Conservation (phyloP, 1,284 basidiomycete species). For the Omphalotus olearius region DNA sequence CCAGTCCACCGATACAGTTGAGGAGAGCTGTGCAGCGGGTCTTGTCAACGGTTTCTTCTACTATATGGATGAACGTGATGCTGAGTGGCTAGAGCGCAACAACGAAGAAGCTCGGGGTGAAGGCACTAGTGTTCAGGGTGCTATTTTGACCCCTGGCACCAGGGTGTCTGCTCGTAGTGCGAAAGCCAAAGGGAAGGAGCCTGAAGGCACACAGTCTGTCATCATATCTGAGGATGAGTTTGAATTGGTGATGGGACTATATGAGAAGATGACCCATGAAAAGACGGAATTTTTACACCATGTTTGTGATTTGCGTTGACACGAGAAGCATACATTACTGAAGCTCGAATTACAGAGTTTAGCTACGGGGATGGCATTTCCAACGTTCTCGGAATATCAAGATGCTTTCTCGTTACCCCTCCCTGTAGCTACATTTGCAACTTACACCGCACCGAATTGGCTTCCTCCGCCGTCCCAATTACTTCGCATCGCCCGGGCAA, state of each 20-base stretch:
- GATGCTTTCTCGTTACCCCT: slow-evolving; percentile 60
- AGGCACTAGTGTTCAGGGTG: slow-evolving; percentile 72
- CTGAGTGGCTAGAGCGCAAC: slow-evolving; percentile 89
- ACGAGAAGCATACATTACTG: slow-evolving; percentile 4
- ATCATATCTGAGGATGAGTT: slow-evolving; percentile 86
- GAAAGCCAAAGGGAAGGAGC: slow-evolving; percentile 77
- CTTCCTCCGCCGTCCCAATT: slow-evolving; percentile 56
- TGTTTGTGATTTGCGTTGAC: slow-evolving; percentile 43
- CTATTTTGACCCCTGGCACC: slow-evolving; percentile 22
- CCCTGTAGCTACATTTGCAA: slow-evolving; percentile 54
- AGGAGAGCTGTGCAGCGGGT: slow-evolving; percentile 62
- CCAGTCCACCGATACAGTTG: slow-evolving; percentile 84
- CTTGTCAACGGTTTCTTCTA: slow-evolving; percentile 75
- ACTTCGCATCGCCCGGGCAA: slow-evolving; percentile 56
- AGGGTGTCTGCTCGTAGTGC: slow-evolving; percentile 56
- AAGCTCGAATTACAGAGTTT: slow-evolving; percentile 38
- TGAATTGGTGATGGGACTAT: slow-evolving; percentile 92
- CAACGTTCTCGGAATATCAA: slow-evolving; percentile 78
- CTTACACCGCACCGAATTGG: slow-evolving; percentile 55
- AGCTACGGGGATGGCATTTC: slow-evolving; percentile 63
- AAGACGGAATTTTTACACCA: slow-evolving; percentile 90
- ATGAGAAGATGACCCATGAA: slow-evolving; percentile 90
- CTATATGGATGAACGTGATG: slow-evolving; percentile 95
- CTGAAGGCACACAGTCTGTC: slow-evolving; percentile 58
- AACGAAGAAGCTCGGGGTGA: slow-evolving; percentile 88